phyloP scores from a whole-genome alignment of 2,329 filamentous ascomycete species.

The Botryotinia globosa region DNA sequence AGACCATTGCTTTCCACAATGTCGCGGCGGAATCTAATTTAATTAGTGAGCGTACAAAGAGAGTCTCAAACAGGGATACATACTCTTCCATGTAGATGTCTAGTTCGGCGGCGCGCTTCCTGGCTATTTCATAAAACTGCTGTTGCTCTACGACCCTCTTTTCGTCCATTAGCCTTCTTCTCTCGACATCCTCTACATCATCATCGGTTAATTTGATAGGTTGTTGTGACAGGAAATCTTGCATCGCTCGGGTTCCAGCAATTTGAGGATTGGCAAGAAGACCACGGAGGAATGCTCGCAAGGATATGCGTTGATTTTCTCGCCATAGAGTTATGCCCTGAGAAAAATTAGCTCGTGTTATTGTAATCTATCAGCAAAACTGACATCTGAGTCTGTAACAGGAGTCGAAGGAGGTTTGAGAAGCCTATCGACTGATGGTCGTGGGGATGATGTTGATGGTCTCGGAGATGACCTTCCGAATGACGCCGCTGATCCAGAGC shows the following conservation, averaged over 20 bases:
- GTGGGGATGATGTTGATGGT: conserved; percentile 13
- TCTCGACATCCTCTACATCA: conserved; percentile 76
- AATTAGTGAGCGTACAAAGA: conserved; percentile 22
- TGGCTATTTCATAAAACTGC: conserved; percentile 91
- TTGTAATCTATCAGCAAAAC: conserved; percentile 16
- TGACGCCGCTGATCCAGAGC: conserved; percentile 22
- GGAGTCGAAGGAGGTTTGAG: not conserved
- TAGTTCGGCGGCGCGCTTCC: conserved; percentile 83
- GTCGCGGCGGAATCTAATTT: conserved; percentile 59
- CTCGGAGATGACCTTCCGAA: conserved; percentile 19
- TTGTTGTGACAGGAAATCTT: conserved; percentile 75
- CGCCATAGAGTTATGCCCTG: conserved; percentile 64
- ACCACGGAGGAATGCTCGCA: conserved; percentile 85
- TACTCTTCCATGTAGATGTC: conserved; percentile 98
- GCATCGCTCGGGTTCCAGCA: conserved; percentile 76
- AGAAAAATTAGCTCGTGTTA: not conserved
- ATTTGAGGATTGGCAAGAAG: conserved; percentile 82
- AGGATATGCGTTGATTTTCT: conserved; percentile 85
- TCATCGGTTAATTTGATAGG: conserved; percentile 75
- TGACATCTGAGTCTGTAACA: conserved; percentile 12
- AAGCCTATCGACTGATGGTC: conserved; percentile 20
- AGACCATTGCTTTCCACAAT: conserved; percentile 75
- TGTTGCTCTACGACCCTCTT: conserved; percentile 89
- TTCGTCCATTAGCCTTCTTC: conserved; percentile 78
- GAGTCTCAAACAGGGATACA: conserved; percentile 38